Conservation (phyloP, 331 rosid species). For the Rosa hybrid region DNA sequence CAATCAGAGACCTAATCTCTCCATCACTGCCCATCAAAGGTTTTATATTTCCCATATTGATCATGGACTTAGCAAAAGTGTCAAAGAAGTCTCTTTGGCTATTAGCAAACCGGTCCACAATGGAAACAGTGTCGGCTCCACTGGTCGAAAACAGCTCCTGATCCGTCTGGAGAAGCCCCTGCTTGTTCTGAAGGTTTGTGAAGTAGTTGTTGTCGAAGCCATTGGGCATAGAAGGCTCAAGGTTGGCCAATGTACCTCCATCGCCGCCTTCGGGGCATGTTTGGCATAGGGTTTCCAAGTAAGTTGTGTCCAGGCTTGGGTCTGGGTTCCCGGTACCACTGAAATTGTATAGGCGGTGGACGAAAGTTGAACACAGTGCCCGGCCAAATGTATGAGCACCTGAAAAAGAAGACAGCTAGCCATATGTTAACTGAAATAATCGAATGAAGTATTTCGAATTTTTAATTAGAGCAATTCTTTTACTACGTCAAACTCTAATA, state of each 20-base stretch:
- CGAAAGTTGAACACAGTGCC: slow-evolving; percentile 18
- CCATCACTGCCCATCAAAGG: slow-evolving; percentile 34
- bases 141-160: slow-evolving; percentile 35
- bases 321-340: slow-evolving; percentile 12
- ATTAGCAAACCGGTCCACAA: slow-evolving; percentile 28
- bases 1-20: slow-evolving; percentile 35
- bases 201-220: slow-evolving; percentile 39
- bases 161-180: slow-evolving; percentile 42
- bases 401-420: neutral
- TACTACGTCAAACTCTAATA: no score
- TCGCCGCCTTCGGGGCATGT: slow-evolving; percentile 21
- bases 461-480: neutral
- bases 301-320: slow-evolving; percentile 21
- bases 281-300: slow-evolving; percentile 23
- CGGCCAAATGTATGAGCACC: slow-evolving; percentile 50
- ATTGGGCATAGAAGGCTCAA: slow-evolving; percentile 29
- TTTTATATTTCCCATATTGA: slow-evolving; percentile 38
- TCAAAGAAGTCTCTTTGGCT: slow-evolving; percentile 27
- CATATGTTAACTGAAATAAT: neutral
- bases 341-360: slow-evolving; percentile 29
- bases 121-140: slow-evolving; percentile 30
- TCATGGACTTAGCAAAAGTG: slow-evolving; percentile 35
- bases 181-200: slow-evolving; percentile 29
- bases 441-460: neutral
- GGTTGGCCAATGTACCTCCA: slow-evolving; percentile 1